Percentiles rank a stretch among this genome's conserved stretches.
Conservation (phyloP, 129 eudicot species). For the Chrysanthemum seticuspe region DNA sequence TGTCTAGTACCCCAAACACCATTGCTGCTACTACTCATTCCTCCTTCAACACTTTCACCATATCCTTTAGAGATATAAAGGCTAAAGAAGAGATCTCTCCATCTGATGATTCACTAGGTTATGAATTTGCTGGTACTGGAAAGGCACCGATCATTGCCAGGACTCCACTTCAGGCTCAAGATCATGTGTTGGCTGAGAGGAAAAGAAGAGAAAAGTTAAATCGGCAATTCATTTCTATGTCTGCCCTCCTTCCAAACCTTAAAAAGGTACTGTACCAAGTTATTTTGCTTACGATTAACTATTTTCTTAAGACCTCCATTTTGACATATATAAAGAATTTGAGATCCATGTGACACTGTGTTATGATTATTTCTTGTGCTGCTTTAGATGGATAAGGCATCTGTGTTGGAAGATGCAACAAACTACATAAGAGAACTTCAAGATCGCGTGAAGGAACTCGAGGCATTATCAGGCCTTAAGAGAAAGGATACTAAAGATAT, state of each 20-base stretch:
- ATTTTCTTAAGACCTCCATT: not conserved
- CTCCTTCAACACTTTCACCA: too few relatives aligned
- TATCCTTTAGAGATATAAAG: too few relatives aligned
- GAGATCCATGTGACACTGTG: not conserved
- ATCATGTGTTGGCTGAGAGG: too few relatives aligned
- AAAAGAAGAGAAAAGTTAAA: too few relatives aligned
- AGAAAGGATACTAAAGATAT: slow-evolving; percentile 8
- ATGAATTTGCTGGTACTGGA: too few relatives aligned
- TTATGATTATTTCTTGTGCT: not conserved
- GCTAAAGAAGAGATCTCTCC: too few relatives aligned
- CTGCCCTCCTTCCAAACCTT: slow-evolving; percentile 33
- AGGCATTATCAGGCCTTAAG: slow-evolving; percentile 18
- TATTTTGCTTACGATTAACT: not conserved
- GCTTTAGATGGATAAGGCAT: slow-evolving; percentile 55
- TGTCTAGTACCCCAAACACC: too few relatives aligned
- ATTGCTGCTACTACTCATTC: too few relatives aligned
- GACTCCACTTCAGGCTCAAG: too few relatives aligned
- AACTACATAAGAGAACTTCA: slow-evolving; percentile 47
- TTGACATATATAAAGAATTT: too few relatives aligned
- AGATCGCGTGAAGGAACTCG: slow-evolving; percentile 46
- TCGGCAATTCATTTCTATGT: slow-evolving; percentile 6
- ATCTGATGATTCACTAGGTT: too few relatives aligned
- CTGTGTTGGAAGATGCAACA: slow-evolving; percentile 48
- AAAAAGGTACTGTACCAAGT: slow-evolving; percentile 17
- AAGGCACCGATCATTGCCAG: too few relatives aligned